These are phyloP conservation scores for Botrytis medusae DNA, from an alignment of 2,329 filamentous ascomycete genomes.

Conservation along the genomic window DNA sequence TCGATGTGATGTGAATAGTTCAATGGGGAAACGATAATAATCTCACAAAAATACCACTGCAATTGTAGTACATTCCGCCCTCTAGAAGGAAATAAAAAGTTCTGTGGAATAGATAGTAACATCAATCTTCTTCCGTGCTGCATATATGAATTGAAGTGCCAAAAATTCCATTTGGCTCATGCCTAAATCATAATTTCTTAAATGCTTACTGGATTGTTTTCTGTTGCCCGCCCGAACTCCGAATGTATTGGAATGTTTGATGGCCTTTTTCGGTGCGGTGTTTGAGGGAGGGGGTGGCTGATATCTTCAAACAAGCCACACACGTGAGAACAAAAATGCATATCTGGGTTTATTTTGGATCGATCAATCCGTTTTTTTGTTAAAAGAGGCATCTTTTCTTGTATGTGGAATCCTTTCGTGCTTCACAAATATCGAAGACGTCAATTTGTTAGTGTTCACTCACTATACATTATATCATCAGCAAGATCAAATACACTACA, in stretches of 20 bases:
- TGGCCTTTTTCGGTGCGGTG: background rate
- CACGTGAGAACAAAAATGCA: background rate
- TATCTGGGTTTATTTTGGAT: background rate
- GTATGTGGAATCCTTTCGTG: background rate
- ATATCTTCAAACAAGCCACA: background rate
- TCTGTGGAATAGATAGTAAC: background rate
- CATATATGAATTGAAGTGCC: background rate
- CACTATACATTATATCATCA: rapidly evolving
- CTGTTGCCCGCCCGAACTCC: background rate
- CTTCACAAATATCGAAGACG: background rate
- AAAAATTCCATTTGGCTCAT: background rate
- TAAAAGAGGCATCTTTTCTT: background rate
- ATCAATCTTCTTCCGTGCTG: background rate
- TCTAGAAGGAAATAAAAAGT: background rate
- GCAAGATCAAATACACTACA: background rate
- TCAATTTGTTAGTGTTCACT: background rate
- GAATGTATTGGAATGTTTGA: background rate
- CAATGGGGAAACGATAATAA: background rate
- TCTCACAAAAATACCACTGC: background rate
- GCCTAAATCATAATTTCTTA: background rate
- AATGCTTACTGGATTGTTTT: too few species aligned
- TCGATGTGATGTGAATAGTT: background rate
- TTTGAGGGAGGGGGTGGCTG: background rate
- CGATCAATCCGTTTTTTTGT: background rate
- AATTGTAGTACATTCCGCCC: background rate